A percentile compares a stretch with the other conserved stretches of the same genome.
Conservation (phyloP, 2,329 filamentous ascomycete genomes). For the Paraphaeosphaeria sporulosa region DNA sequence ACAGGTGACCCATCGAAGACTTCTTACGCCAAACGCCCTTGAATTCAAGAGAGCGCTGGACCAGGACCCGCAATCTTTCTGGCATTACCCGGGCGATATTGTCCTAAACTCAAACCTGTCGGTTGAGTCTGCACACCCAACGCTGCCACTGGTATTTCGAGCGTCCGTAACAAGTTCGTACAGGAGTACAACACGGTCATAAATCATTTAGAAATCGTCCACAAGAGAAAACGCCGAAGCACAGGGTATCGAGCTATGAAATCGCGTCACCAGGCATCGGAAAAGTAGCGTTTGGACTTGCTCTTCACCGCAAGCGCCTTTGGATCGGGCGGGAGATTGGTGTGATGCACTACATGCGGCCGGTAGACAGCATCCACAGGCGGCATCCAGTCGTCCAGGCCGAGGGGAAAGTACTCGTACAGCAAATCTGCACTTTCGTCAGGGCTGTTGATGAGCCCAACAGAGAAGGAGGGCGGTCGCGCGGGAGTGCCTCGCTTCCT, state of each 20-base stretch:
- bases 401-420: conserved; percentile 94
- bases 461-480: conserved; percentile 55
- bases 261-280: conserved; percentile 44
- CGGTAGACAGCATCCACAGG: conserved; percentile 90
- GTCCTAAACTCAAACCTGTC: not conserved
- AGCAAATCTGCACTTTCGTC: conserved; percentile 81
- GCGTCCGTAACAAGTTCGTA: conserved; percentile 5
- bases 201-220: conserved; percentile 5
- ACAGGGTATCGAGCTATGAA: conserved; percentile 21
- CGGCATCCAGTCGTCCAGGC: conserved; percentile 90
- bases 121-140: not conserved
- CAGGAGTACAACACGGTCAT: conserved; percentile 4
- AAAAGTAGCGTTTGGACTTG: conserved; percentile 59
- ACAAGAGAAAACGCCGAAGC: conserved; percentile 10
- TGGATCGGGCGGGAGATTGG: conserved; percentile 59
- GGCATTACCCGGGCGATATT: not conserved
- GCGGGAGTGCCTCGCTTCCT: conserved; percentile 49
- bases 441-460: conserved; percentile 66
- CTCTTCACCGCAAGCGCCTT: conserved; percentile 54
- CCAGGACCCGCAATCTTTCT: not conserved
- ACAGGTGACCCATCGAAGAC: not conserved
- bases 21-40: not conserved
- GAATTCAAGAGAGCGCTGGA: not conserved
- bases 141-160: not conserved
- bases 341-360: conserved; percentile 93